Evolutionary conservation across 179 eudicot genomes (phyloP).

Genomic region (Gypsophila paniculata): DNA sequence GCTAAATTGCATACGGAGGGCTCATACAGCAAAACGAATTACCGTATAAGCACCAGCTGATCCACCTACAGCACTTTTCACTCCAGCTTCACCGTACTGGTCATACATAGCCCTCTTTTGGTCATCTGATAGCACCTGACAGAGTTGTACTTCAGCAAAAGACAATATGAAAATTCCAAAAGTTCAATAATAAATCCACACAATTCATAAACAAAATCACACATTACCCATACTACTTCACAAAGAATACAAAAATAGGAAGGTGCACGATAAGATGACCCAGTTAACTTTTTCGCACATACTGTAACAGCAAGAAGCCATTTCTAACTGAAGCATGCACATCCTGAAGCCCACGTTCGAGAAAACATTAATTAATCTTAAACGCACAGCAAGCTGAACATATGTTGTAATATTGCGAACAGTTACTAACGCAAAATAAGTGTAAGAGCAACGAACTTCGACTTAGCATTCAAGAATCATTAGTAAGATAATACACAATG

Average conservation of each 20-base stretch:
- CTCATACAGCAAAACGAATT: constrained; percentile 23
- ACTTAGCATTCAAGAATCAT: neutral
- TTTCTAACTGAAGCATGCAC: neutral
- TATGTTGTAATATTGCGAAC: neutral
- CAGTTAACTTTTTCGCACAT: no score
- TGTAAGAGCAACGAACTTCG: neutral
- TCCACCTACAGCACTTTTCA: constrained; percentile 79
- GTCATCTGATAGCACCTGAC: constrained; percentile 99
- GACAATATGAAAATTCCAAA: constrained; percentile 12
- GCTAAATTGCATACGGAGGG: constrained; percentile 6
- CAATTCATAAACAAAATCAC: constrained; percentile 5
- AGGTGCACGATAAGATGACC: no score
- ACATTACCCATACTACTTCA: neutral
- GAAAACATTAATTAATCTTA: neutral
- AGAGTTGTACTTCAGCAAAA: constrained; percentile 51
- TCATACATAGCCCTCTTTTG: constrained; percentile 93
- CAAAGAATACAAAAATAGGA: no score
- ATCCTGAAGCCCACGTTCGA: neutral
- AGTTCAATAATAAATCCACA: neutral
- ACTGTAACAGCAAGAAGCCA: neutral
- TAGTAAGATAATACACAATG: neutral
- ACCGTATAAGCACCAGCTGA: constrained; percentile 88
- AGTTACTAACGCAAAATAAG: constrained; percentile 1
- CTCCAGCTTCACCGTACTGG: constrained; percentile 96
- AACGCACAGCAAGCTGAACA: neutral